These are phyloP conservation scores for Pochonia chlamydosporia DNA, from an alignment of 2,329 filamentous ascomycete species.

Conservation along the genomic window DNA sequence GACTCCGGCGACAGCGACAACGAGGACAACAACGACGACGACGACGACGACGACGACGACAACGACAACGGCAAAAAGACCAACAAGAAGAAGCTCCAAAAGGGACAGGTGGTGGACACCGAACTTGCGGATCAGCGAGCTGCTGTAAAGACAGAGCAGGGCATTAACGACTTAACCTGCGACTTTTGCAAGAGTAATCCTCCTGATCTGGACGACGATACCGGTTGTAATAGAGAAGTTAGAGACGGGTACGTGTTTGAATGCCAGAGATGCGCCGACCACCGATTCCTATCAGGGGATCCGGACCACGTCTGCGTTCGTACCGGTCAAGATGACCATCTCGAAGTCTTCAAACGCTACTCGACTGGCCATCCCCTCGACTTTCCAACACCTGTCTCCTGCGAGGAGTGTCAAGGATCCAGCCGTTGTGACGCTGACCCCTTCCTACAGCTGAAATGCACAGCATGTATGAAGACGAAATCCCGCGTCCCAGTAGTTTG, in stretches of 20 bases:
- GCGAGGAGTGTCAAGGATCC: constrained; percentile 11
- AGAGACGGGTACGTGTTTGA: constrained; percentile 12
- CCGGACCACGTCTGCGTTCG: constrained; percentile 9
- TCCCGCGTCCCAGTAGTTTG: background rate
- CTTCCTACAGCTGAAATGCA: constrained; percentile 13
- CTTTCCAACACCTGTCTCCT: constrained; percentile 8
- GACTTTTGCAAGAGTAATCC: constrained; percentile 11
- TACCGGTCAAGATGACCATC: background rate
- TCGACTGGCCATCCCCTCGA: constrained; percentile 9
- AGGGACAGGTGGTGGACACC: background rate
- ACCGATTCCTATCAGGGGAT: constrained; percentile 9
- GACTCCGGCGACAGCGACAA: no score
- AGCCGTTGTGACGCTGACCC: constrained; percentile 18
- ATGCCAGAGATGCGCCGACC: constrained; percentile 20
- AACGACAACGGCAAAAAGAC: background rate
- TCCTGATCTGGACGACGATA: background rate
- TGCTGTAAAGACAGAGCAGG: background rate
- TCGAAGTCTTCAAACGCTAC: constrained; percentile 12
- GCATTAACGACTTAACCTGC: constrained; percentile 7
- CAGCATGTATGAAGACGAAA: constrained; percentile 11
- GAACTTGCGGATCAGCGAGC: background rate
- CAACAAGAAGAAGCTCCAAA: background rate
- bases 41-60: constrained; percentile 1
- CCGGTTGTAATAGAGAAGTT: background rate
- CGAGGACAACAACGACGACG: no score